Conservation (phyloP, 228 moss, liverwort and hornwort species). For the Sphagnum magellanicum region DNA sequence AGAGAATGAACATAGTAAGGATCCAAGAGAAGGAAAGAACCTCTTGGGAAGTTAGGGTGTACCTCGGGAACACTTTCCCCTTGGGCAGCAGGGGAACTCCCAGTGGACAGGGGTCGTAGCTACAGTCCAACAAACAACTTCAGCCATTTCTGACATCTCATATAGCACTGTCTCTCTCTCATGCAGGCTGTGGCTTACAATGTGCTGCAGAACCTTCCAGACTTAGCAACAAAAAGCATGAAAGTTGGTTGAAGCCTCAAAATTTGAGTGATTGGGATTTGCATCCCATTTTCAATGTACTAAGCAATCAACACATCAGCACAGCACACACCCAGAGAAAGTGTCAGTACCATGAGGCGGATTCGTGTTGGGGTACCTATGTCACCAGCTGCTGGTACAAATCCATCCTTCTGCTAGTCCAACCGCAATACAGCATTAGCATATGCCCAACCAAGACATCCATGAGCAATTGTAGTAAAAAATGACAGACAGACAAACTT, state of each 20-base stretch:
- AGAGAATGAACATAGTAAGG: no score
- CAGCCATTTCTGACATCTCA: not conserved
- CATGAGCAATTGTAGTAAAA: not conserved
- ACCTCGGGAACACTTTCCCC: conserved; percentile 34
- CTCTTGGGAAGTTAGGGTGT: not conserved
- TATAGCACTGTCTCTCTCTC: no score
- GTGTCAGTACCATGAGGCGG: conserved; percentile 31
- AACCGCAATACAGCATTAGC: no score
- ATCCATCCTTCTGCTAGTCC: conserved; percentile 23
- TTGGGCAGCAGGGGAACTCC: conserved; percentile 23
- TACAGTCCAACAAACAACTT: not conserved
- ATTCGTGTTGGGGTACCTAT: conserved; percentile 16
- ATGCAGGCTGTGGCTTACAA: no score
- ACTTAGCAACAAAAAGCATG: no score
- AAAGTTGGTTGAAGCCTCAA: no score
- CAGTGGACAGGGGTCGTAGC: conserved; percentile 35
- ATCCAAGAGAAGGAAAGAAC: no score
- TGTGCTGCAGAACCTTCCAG: no score
- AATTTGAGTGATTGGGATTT: no score
- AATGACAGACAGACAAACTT: conserved; percentile 2
- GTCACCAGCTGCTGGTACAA: conserved; percentile 19
- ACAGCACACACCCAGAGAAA: not conserved
- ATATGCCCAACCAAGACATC: not conserved
- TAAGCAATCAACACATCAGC: no score
- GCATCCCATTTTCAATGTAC: no score